Evolutionary conservation across 2,329 filamentous ascomycete genomes (phyloP).

Genomic region (Fusarium proliferatum): DNA sequence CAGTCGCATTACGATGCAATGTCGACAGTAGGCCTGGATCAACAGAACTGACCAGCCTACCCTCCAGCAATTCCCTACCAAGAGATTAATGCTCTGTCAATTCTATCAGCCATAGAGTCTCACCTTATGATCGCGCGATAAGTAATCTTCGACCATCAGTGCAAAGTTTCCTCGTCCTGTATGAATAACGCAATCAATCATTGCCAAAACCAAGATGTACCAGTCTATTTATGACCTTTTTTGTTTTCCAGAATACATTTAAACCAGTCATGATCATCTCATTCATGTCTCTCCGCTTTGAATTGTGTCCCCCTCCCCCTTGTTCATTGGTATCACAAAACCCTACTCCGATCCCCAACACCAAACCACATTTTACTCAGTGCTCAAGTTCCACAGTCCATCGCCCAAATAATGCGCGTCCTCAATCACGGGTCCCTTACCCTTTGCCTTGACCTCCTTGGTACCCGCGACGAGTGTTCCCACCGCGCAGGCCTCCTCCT

Average conservation of each 20-base stretch:
- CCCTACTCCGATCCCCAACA: neutral
- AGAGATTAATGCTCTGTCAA: accelerated
- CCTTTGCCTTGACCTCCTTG: slow-evolving; percentile 91
- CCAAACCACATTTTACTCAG: slow-evolving; percentile 53
- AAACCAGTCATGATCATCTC: neutral
- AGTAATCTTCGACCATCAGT: neutral
- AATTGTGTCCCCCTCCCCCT: neutral
- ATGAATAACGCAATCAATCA: neutral
- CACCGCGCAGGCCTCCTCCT: slow-evolving; percentile 89
- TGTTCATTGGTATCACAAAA: slow-evolving; percentile 39
- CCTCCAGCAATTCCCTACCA: accelerated
- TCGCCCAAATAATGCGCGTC: slow-evolving; percentile 94
- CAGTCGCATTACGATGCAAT: neutral
- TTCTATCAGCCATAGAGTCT: neutral
- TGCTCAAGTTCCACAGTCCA: slow-evolving; percentile 82
- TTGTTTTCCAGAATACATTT: neutral
- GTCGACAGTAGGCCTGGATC: neutral
- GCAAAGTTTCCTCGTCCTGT: neutral
- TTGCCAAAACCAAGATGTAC: neutral
- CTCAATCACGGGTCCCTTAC: slow-evolving; percentile 94
- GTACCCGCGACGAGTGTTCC: slow-evolving; percentile 87
- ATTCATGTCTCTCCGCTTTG: neutral
- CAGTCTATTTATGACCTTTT: neutral
- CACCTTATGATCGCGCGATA: neutral
- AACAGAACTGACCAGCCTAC: neutral